These are phyloP conservation scores for Aureobasidium uvarum DNA, from an alignment of 2,329 filamentous ascomycete genomes.

Conservation along the genomic window DNA sequence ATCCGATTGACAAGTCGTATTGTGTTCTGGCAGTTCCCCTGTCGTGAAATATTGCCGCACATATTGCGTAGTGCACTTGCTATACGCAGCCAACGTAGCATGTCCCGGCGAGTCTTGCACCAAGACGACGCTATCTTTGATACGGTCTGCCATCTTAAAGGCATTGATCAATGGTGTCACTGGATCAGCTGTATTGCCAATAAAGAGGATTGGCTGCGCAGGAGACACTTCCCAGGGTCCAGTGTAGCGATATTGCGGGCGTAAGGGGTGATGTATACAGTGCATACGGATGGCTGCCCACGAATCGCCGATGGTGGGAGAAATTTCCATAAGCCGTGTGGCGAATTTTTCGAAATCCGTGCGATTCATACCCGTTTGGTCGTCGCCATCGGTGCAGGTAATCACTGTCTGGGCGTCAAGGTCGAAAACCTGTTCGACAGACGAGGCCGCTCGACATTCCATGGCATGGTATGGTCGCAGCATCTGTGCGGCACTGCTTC, in stretches of 20 bases:
- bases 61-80: neutral
- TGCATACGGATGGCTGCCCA: constrained; percentile 41
- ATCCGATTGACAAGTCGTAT: neutral
- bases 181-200: constrained; percentile 59
- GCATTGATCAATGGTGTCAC: constrained; percentile 56
- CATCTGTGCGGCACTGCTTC: constrained; percentile 35
- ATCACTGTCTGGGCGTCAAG: constrained; percentile 33
- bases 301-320: constrained; percentile 38
- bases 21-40: neutral
- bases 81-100: constrained; percentile 27
- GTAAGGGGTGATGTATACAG: constrained; percentile 34
- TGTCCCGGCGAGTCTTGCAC: constrained; percentile 45
- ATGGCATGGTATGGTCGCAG: constrained; percentile 42
- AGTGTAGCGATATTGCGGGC: neutral
- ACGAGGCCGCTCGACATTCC: constrained; percentile 33
- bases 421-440: constrained; percentile 28
- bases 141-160: constrained; percentile 44
- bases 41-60: neutral
- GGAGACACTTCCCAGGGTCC: constrained; percentile 41
- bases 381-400: constrained; percentile 40
- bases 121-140: constrained; percentile 47
- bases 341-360: constrained; percentile 29
- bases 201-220: constrained; percentile 56
- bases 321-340: constrained; percentile 35
- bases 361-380: constrained; percentile 31